phyloP scores from a whole-genome alignment of 169 alveolate species.

The Eimeria sp. region DNA sequence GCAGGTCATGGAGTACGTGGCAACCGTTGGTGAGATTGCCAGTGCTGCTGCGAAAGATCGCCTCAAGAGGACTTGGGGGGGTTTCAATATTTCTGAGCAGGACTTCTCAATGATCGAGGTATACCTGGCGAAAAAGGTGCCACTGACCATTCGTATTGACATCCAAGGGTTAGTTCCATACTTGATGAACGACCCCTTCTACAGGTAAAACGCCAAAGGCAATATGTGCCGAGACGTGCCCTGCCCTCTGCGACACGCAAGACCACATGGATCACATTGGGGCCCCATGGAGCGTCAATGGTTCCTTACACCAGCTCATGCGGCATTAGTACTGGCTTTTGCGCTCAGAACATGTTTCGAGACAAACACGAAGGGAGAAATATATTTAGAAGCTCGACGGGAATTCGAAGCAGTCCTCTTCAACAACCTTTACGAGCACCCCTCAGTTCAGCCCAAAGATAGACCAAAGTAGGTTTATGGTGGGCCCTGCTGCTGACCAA shows the following conservation, averaged over 20 bases:
- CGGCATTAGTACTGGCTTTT: neutral
- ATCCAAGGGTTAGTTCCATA: conserved; percentile 51
- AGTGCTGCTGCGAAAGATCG: conserved; percentile 62
- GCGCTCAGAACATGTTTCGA: conserved; percentile 53
- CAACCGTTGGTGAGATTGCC: conserved; percentile 1
- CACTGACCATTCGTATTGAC: conserved; percentile 65
- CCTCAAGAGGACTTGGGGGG: conserved; percentile 44
- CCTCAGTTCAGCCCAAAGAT: conserved; percentile 45
- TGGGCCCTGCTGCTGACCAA: neutral
- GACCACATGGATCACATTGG: neutral
- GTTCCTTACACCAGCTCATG: neutral
- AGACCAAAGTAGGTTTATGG: conserved; percentile 42
- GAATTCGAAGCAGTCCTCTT: conserved; percentile 44
- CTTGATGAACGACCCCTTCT: conserved; percentile 34
- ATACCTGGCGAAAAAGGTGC: conserved; percentile 52
- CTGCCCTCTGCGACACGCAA: neutral
- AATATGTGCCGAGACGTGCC: neutral
- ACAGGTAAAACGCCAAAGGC: conserved; percentile 1
- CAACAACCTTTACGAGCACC: conserved; percentile 64
- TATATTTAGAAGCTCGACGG: conserved; percentile 45
- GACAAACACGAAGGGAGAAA: neutral
- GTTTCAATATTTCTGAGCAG: conserved; percentile 26
- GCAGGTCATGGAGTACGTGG: conserved; percentile 73
- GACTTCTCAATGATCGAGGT: conserved; percentile 50
- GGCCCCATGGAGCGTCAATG: neutral